phyloP scores from a whole-genome alignment of 2,329 filamentous ascomycete species.

The Macroventuria anomochaeta region DNA sequence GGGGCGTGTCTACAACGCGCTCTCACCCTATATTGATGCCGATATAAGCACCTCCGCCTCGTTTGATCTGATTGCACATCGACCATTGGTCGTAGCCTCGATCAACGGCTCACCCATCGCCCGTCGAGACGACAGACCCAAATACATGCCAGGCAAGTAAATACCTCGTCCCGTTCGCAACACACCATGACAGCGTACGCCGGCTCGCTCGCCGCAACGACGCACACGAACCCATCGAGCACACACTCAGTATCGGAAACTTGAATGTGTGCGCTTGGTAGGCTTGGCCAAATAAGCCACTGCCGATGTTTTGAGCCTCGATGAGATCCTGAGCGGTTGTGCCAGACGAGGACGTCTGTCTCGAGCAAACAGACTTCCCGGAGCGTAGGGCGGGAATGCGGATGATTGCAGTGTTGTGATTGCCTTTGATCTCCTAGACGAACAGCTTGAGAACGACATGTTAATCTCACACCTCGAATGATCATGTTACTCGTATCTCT shows the following conservation, averaged over 20 bases:
- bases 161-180: constrained; percentile 49
- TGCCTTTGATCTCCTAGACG: too few relatives aligned
- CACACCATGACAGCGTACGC: constrained; percentile 22
- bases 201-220: constrained; percentile 18
- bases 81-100: not conserved
- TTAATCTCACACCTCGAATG: too few relatives aligned
- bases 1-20: too few relatives aligned
- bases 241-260: constrained; percentile 20
- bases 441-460: too few relatives aligned
- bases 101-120: not conserved
- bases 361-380: constrained; percentile 3
- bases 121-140: not conserved
- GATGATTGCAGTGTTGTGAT: too few relatives aligned
- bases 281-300: constrained; percentile 54
- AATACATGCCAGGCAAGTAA: constrained; percentile 43
- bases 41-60: too few relatives aligned
- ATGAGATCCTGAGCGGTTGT: constrained; percentile 5
- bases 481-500: too few relatives aligned
- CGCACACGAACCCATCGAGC: constrained; percentile 14
- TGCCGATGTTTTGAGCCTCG: constrained; percentile 23
- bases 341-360: constrained; percentile 12
- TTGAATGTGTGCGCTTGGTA: constrained; percentile 50
- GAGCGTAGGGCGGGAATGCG: too few relatives aligned
- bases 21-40: too few relatives aligned
- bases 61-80: too few relatives aligned